Evolutionary conservation across 352 stramenopile species (phyloP).

Genomic region (Phytopythium sindhum): DNA sequence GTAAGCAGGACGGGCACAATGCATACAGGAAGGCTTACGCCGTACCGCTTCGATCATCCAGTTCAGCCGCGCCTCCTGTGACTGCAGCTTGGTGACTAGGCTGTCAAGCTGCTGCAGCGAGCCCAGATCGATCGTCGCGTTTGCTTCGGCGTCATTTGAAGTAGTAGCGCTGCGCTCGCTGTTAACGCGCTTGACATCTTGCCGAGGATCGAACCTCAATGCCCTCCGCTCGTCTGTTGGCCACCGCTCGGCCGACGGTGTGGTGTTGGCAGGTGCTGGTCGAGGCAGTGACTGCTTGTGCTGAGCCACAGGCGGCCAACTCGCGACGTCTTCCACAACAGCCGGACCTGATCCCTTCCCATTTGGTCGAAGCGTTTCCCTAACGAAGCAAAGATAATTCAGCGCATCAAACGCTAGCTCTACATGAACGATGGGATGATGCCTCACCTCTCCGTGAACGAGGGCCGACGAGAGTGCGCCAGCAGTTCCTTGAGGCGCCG

Average conservation of each 20-base stretch:
- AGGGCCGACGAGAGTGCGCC: conserved; percentile 46
- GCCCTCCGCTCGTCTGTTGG: neutral
- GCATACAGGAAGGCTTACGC: neutral
- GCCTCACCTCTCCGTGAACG: conserved; percentile 38
- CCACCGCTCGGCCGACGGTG: neutral
- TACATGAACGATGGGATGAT: neutral
- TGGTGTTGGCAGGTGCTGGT: neutral
- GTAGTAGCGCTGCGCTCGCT: neutral
- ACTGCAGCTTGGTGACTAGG: conserved; percentile 49
- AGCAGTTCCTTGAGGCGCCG: conserved; percentile 54
- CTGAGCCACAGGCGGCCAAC: neutral
- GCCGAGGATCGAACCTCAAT: neutral
- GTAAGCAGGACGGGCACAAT: neutral
- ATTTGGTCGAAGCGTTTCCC: neutral
- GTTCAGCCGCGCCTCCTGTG: conserved; percentile 58
- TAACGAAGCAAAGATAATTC: neutral
- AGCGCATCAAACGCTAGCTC: neutral
- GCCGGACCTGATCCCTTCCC: neutral
- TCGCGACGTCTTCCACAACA: neutral
- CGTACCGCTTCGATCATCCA: conserved; percentile 70
- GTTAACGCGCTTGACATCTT: conserved; percentile 2
- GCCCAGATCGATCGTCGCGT: conserved; percentile 11
- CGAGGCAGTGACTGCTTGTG: neutral
- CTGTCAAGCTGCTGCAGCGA: conserved; percentile 29
- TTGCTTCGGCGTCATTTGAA: neutral